phyloP scores from a whole-genome alignment of 2,329 filamentous ascomycete species.

The Pestalotiopsis sp. region DNA sequence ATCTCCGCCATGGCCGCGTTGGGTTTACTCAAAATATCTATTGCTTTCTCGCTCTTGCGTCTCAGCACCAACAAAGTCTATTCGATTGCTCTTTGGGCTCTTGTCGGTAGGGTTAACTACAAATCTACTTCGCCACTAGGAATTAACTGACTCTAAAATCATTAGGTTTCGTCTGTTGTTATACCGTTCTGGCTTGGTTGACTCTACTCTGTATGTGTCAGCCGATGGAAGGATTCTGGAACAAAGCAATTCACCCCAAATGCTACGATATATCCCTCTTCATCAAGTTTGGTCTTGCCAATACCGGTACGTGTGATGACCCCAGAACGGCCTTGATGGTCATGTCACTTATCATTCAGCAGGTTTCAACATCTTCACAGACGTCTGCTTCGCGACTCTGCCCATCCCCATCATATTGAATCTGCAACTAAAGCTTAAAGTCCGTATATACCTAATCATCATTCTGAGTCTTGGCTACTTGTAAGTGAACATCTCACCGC shows the following conservation, averaged over 20 bases:
- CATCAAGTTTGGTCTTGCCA: conserved; percentile 24
- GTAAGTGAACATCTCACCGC: neutral
- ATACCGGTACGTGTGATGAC: conserved; percentile 17
- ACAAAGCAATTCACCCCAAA: conserved; percentile 3
- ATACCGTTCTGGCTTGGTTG: conserved; percentile 22
- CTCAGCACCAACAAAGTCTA: conserved; percentile 27
- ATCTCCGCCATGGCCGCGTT: conserved; percentile 44
- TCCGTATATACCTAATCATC: conserved; percentile 40
- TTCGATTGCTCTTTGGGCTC: conserved; percentile 16
- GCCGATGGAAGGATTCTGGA: conserved; percentile 15
- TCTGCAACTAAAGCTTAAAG: conserved; percentile 41
- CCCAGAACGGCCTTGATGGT: neutral
- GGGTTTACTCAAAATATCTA: conserved; percentile 32
- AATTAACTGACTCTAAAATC: neutral
- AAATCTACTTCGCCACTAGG: too few species aligned
- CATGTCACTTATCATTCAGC: conserved; percentile 3
- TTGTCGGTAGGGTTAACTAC: neutral
- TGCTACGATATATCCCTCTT: conserved; percentile 20
- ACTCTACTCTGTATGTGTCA: conserved; percentile 23
- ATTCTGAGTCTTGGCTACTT: conserved; percentile 47
- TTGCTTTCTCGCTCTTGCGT: conserved; percentile 43
- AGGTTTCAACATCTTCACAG: conserved; percentile 46
- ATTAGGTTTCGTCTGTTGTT: conserved; percentile 22
- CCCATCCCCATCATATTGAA: conserved; percentile 45
- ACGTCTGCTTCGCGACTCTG: conserved; percentile 44